Conservation (phyloP, 2,329 filamentous ascomycete genomes). For the Talaromyces piceae region DNA sequence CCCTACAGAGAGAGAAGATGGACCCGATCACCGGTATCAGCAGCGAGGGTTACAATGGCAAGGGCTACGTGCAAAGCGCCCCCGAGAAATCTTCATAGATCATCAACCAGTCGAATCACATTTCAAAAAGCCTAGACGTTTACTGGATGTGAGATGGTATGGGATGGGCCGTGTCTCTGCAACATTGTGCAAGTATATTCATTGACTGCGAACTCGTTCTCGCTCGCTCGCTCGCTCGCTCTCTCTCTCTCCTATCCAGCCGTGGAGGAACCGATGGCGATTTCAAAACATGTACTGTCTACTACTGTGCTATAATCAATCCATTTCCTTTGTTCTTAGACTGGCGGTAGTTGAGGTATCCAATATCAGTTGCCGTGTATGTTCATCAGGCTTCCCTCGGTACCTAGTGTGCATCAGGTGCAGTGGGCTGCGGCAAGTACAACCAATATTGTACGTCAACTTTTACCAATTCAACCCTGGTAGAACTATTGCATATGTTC, state of each 20-base stretch:
- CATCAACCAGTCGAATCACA: neutral
- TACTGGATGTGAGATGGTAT: too few relatives aligned
- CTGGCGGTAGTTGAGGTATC: neutral
- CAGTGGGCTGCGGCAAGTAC: too few relatives aligned
- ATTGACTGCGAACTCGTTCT: too few relatives aligned
- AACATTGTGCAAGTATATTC: too few relatives aligned
- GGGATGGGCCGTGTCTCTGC: too few relatives aligned
- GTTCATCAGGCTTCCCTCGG: neutral
- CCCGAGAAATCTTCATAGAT: conserved; percentile 27
- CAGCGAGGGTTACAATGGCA: conserved; percentile 69
- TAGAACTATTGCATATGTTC: too few relatives aligned
- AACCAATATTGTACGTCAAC: too few relatives aligned
- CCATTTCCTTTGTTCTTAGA: conserved; percentile 37
- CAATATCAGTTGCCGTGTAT: neutral
- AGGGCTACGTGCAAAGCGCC: conserved; percentile 65
- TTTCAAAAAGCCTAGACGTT: too few relatives aligned
- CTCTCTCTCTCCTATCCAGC: conserved; percentile 2
- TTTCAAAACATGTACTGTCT: conserved; percentile 34
- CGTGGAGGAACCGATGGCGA: too few relatives aligned
- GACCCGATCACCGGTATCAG: conserved; percentile 82
- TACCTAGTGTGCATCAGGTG: too few relatives aligned
- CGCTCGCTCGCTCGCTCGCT: conserved; percentile 24
- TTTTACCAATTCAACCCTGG: too few relatives aligned
- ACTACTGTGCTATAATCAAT: conserved; percentile 40
- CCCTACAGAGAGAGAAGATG: conserved; percentile 64